Conservation (phyloP, 1,139 yeast species). For the Hanseniaspora uvarum region DNA sequence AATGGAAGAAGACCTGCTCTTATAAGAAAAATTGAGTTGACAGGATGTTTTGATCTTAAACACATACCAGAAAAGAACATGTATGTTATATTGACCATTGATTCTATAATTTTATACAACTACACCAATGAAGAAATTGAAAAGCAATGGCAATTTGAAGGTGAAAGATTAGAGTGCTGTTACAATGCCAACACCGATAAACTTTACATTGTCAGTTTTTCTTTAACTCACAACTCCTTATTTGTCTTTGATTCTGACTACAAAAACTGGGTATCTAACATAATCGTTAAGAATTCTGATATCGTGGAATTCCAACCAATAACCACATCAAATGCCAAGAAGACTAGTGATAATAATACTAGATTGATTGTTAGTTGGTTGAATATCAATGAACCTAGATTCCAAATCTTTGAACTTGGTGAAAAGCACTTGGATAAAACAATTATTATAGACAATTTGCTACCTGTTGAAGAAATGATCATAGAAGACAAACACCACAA, state of each 20-base stretch:
- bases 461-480: constrained; percentile 14
- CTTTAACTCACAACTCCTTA: constrained; percentile 23
- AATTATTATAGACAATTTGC: constrained; percentile 18
- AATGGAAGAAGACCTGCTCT: constrained; percentile 30
- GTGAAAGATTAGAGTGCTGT: constrained; percentile 22
- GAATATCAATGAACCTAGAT: constrained; percentile 30
- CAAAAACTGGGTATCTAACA: constrained; percentile 20
- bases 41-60: constrained; percentile 21
- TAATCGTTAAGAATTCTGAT: constrained; percentile 24
- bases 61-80: constrained; percentile 22
- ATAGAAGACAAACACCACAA: constrained; percentile 8
- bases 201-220: constrained; percentile 21
- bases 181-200: constrained; percentile 14
- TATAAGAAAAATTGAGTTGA: constrained; percentile 23
- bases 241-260: constrained; percentile 21
- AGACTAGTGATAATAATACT: constrained; percentile 7
- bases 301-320: constrained; percentile 25
- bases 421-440: constrained; percentile 22
- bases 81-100: constrained; percentile 23
- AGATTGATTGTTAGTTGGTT: constrained; percentile 29
- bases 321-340: neutral
- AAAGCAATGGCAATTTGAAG: constrained; percentile 24
- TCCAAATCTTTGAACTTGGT: constrained; percentile 23
- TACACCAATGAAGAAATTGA: constrained; percentile 20
- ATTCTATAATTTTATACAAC: constrained; percentile 21